Percentiles rank a stretch among this genome's conserved stretches.
phyloP scores from a whole-genome alignment of 192 early-diverging fungal genomes.

The Fimicolochytrium jonesii region DNA sequence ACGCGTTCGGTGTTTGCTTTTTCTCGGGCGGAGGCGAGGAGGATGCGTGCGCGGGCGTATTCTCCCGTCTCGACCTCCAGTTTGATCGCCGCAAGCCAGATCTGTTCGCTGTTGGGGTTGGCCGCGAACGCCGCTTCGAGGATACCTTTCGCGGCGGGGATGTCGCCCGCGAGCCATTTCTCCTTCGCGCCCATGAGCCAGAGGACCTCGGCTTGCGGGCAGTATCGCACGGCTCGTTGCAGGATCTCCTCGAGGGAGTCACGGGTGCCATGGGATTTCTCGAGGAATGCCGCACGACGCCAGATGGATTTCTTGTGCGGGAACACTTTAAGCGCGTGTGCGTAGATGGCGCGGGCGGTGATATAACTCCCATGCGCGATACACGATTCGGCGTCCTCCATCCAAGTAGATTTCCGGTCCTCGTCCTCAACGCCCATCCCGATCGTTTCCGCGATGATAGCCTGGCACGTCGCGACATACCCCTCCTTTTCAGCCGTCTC shows the following conservation, averaged over 20 bases:
- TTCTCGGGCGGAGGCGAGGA: conserved; percentile 73
- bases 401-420: conserved; percentile 77
- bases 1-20: conserved; percentile 73
- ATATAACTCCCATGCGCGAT: conserved; percentile 56
- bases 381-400: conserved; percentile 83
- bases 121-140: conserved; percentile 84
- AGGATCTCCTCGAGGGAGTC: conserved; percentile 75
- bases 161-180: conserved; percentile 80
- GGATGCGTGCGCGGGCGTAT: conserved; percentile 65
- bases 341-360: conserved; percentile 86
- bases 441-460: conserved; percentile 78
- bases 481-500: conserved; percentile 76
- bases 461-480: conserved; percentile 70
- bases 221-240: conserved; percentile 78
- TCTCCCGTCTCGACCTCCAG: conserved; percentile 88
- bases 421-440: conserved; percentile 73
- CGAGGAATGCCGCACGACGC: conserved; percentile 79
- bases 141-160: conserved; percentile 77
- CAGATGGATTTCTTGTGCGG: conserved; percentile 81
- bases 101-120: conserved; percentile 87
- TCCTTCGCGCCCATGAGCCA: conserved; percentile 98
- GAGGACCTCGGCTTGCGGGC: conserved; percentile 86
- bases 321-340: conserved; percentile 68
- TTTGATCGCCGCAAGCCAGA: conserved; percentile 94
- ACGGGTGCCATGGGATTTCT: conserved; percentile 75